Evolutionary conservation across 75 land plant genomes (phyloP).

Genomic region (Pinus taeda): DNA sequence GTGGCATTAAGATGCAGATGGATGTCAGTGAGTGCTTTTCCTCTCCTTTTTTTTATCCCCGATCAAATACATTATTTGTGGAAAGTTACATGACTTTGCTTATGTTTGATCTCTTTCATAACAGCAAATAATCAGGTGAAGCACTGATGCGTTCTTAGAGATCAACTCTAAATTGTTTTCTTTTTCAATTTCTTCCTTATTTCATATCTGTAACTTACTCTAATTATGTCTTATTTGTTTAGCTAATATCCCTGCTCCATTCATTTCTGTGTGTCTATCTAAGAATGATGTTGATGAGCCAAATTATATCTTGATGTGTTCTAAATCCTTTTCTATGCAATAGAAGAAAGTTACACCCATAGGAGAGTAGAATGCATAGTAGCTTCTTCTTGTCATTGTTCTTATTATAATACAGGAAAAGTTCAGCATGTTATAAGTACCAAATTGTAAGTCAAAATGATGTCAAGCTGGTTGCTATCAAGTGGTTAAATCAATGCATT

Average conservation of each 20-base stretch:
- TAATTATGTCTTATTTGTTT: background rate
- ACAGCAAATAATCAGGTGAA: background rate
- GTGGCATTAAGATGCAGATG: conserved; percentile 63
- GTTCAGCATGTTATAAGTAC: no score
- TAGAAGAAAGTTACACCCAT: background rate
- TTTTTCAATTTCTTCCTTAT: background rate
- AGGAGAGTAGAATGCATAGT: background rate
- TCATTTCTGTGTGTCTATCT: no score
- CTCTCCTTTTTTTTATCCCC: background rate
- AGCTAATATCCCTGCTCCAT: no score
- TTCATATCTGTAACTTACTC: background rate
- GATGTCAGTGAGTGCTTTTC: conserved; percentile 45
- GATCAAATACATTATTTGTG: background rate
- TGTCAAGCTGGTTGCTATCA: no score
- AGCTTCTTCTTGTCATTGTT: background rate
- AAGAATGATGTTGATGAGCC: background rate
- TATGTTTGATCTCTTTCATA: background rate
- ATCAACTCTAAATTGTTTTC: background rate
- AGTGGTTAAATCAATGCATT: no score
- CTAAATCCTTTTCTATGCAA: background rate
- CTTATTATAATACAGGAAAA: no score
- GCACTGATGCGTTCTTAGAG: background rate
- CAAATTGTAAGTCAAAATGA: no score
- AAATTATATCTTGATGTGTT: background rate
- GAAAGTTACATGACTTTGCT: background rate